Evolutionary conservation across 1,284 basidiomycete species (phyloP).

Genomic region (Phylloboletellus chloephorus): DNA sequence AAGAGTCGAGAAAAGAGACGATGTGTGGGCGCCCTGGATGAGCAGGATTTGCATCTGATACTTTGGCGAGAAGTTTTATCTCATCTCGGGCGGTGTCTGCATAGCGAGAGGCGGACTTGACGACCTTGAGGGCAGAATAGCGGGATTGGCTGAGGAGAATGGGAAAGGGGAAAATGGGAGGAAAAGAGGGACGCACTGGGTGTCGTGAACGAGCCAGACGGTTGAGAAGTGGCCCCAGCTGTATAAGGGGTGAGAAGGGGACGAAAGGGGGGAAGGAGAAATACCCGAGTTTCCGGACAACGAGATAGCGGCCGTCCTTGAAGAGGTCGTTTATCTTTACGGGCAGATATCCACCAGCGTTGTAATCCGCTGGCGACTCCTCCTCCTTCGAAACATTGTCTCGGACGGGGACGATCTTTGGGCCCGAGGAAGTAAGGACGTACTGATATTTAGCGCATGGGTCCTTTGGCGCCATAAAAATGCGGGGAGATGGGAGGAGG

Average conservation of each 20-base stretch:
- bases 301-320: slow-evolving; percentile 71
- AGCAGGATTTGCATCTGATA: slow-evolving; percentile 64
- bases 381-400: slow-evolving; percentile 65
- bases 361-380: slow-evolving; percentile 75
- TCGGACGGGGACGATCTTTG: slow-evolving; percentile 64
- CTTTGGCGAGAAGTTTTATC: slow-evolving; percentile 79
- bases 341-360: slow-evolving; percentile 75
- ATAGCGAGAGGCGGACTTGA: slow-evolving; percentile 82
- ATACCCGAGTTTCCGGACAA: slow-evolving; percentile 80
- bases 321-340: slow-evolving; percentile 76
- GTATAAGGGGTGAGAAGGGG: slow-evolving; percentile 22
- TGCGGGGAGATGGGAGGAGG: slow-evolving; percentile 12
- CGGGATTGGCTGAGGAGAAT: slow-evolving; percentile 43
- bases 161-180: slow-evolving; percentile 13
- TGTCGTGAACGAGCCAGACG: slow-evolving; percentile 78
- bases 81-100: slow-evolving; percentile 89
- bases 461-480: slow-evolving; percentile 60
- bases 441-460: slow-evolving; percentile 69
- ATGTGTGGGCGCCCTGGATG: slow-evolving; percentile 69
- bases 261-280: slow-evolving; percentile 21
- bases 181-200: slow-evolving; percentile 44
- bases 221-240: slow-evolving; percentile 92
- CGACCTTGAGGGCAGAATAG: slow-evolving; percentile 87
- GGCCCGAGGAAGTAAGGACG: slow-evolving; percentile 58
- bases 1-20: slow-evolving; percentile 86